Base-by-base conservation (phyloP, 805 yeast species). In the Hanseniaspora lindneri region DNA sequence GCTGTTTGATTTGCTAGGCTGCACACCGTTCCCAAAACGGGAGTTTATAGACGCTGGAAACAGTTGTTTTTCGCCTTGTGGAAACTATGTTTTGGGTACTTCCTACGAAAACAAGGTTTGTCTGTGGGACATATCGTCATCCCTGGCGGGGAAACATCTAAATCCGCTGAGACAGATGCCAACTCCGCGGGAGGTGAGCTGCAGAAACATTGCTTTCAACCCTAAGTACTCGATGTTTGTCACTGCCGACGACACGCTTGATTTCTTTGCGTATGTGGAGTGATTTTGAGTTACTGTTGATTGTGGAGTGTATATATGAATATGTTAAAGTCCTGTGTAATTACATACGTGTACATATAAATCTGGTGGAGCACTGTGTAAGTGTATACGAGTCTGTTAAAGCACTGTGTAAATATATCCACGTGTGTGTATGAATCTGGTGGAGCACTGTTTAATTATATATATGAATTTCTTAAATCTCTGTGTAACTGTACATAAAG, bases 41-140 rank as follows among this genome's bases (percentile, higher is more conserved):
- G 65, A 62, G 25, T 67, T 61, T 52, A 71, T 75, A 40, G 74
- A 74, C 49, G 70, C 77, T 0, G 83, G 83, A 0, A 69, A 73
- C 10, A 71, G 77, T 1, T 66, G 81, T 17, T 73, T 79, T 35
- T 68, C 84, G 0, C 83, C 85, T 8, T 88, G 83, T 59, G 85
- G 85, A 7, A 64, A 71, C 39, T 78, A 63, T 54, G 74, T 79
- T 0, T 61, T 76, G 33, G 77, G 78, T 4, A 84, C 87, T 3
- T 73, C 75, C 43, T 76, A 76, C 17, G 73, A 73, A 47, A 76
- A 76, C 13, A 65, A 66, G 20, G 59, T 79, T 2, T 66, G 71
- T 25, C 51, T 79, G 2, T 80, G 82, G 79, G 77, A 77, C 54
- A 60, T 65, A 41, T 53, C 59, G 1, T 59, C 58, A 14, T 56